Conservation (phyloP, 495 filamentous ascomycete genomes). For the Eremomyces bilateralis region DNA sequence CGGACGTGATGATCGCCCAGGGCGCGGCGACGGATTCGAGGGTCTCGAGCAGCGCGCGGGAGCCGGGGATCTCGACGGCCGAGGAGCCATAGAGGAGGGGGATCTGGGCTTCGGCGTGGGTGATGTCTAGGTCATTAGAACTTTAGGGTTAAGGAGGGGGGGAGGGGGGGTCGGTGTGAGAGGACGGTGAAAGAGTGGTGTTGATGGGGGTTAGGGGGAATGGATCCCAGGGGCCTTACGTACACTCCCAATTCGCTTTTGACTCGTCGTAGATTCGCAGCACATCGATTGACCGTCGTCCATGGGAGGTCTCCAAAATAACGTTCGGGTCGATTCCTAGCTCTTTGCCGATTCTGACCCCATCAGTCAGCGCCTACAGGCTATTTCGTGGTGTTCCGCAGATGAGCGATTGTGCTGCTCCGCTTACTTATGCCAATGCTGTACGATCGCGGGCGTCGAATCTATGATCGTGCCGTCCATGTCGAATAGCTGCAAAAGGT, state of each 20-base stretch:
- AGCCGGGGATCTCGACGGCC: conserved; percentile 63
- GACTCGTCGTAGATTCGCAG: conserved; percentile 50
- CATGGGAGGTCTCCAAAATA: conserved; percentile 77
- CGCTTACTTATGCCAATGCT: conserved; percentile 71
- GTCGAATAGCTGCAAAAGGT: conserved; percentile 74
- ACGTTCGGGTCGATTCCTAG: conserved; percentile 59
- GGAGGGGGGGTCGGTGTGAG: too few relatives aligned
- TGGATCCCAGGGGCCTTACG: conserved; percentile 14
- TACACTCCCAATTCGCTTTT: conserved; percentile 83
- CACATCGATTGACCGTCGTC: conserved; percentile 64
- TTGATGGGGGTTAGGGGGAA: background rate
- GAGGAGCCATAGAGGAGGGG: conserved; percentile 54
- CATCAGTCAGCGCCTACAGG: conserved; percentile 3
- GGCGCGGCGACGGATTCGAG: conserved; percentile 34
- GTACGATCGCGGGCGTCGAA: conserved; percentile 63
- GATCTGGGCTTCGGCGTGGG: conserved; percentile 52
- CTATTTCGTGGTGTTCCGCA: background rate
- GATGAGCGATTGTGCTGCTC: background rate
- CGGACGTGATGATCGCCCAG: conserved; percentile 90
- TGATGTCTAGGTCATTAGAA: too few relatives aligned
- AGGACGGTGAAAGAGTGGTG: background rate
- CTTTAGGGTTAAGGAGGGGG: too few relatives aligned
- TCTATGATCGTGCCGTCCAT: conserved; percentile 77
- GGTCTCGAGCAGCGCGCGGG: conserved; percentile 31
- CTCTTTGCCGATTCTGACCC: conserved; percentile 53